Base-by-base conservation (phyloP, 2,329 filamentous ascomycete genomes). In the Microdochium trichocladiopsis region DNA sequence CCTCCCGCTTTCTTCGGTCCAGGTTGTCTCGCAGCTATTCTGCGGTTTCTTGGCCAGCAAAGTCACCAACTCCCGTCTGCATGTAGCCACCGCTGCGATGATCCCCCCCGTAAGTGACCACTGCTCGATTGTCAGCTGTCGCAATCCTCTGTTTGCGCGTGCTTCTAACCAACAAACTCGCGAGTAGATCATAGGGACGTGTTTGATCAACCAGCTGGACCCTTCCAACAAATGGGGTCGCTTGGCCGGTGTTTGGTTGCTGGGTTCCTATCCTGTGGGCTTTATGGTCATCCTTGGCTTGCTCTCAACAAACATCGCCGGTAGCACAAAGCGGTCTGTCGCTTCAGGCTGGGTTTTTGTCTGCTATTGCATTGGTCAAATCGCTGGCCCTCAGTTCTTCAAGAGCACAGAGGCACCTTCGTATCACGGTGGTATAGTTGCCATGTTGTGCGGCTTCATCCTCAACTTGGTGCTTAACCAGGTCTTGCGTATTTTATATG, bases 391-490 rank as follows among this genome's bases (percentile, higher is more conserved):
- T 0, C 65, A 67, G 41, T 66, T 63, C 54, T 68, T 67, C 57
- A 61, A 61, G 23, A 59, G 55, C 48, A 50, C 45, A 33, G 61
- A 67, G 49, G 63, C 64, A 2, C 68, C 67, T 11, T 53, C 58
- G 0, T 70, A 70, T 52, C 60, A 62, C 22, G 60, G 58, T n/a
- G 68, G 68, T 10, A 66, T 70, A 22, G 58, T 66, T 24, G 66
- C 59, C 55, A 68, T 61, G 61, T 61, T 51, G 25, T 65, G 55
- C 14, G 64, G 63, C 3, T 62, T 67, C 12, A 52, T 65, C 0
- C 52, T 65, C 2, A 62, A 67, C n/a, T 48, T 68, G 10, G 53
- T 56, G 9, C 58, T 69, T 6, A 64, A 63, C 37, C 57, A 63
- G 51, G 48, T 60, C 9, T 53, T 64, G 4, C 56, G 61, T 6